phyloP scores from a whole-genome alignment of 371 early-diverging fungal genomes.

The Rhizopus sp. region DNA sequence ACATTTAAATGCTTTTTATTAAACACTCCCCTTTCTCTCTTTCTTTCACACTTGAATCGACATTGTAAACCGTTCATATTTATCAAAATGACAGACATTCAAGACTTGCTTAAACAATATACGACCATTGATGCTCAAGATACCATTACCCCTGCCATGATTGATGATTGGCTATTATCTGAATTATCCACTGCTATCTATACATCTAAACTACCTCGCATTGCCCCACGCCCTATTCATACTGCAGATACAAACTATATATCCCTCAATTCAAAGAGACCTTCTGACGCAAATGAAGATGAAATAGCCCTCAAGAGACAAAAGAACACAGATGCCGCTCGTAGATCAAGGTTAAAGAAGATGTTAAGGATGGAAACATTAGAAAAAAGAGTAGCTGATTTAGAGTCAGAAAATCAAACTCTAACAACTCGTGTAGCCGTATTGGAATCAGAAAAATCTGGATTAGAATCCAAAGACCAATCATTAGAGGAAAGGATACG shows the following conservation, averaged over 20 bases:
- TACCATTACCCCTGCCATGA: constrained; percentile 7
- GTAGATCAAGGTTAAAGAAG: constrained; percentile 89
- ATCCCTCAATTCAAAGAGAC: constrained; percentile 2
- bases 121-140: background rate
- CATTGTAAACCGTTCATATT: background rate
- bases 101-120: background rate
- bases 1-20: too few relatives aligned
- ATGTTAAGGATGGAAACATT: constrained; percentile 82
- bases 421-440: constrained; percentile 72
- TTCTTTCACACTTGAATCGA: background rate
- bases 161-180: constrained; percentile 27
- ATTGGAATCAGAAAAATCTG: constrained; percentile 71
- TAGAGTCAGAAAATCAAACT: constrained; percentile 76
- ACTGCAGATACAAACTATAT: background rate
- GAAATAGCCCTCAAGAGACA: constrained; percentile 76
- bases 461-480: constrained; percentile 61
- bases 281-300: constrained; percentile 35
- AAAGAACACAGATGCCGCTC: constrained; percentile 94
- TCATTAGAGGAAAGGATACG: constrained; percentile 69
- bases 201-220: constrained; percentile 3
- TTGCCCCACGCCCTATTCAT: constrained; percentile 10
- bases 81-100: background rate
- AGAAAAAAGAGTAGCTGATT: constrained; percentile 72
- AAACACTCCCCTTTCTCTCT: background rate
- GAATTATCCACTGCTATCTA: constrained; percentile 7